These are phyloP conservation scores for Penstemon barbatus DNA, from an alignment of 257 asterid genomes.

Conservation along the genomic window DNA sequence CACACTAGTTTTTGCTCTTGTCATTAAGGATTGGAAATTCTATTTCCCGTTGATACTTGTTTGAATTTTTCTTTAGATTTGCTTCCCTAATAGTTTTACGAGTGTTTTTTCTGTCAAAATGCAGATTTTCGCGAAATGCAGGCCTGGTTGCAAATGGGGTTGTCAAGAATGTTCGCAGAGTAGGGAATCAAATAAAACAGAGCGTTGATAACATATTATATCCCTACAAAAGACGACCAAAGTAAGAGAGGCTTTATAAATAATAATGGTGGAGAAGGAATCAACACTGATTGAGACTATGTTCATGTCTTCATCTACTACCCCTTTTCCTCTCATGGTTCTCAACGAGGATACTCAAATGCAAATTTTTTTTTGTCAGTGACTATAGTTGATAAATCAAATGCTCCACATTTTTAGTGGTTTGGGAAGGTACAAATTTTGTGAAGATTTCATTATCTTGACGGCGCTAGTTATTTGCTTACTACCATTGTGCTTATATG, in stretches of 20 bases:
- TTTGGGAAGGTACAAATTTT: no score
- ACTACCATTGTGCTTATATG: no score
- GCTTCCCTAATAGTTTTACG: not conserved
- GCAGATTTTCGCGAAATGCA: slow-evolving; percentile 73
- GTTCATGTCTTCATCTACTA: slow-evolving; percentile 4
- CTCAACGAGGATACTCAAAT: not conserved
- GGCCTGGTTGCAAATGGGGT: slow-evolving; percentile 81
- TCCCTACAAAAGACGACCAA: slow-evolving; percentile 67
- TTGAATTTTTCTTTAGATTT: not conserved
- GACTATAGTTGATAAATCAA: no score
- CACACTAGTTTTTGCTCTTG: not conserved
- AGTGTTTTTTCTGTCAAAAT: slow-evolving; percentile 9
- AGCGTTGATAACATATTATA: slow-evolving; percentile 55
- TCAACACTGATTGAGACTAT: not conserved
- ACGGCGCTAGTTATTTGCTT: no score
- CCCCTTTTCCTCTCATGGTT: not conserved
- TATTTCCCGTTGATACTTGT: not conserved
- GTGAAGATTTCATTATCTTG: no score
- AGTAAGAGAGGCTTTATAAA: slow-evolving; percentile 39
- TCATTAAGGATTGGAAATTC: no score
- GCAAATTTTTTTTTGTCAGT: not conserved
- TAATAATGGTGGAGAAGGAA: slow-evolving; percentile 23
- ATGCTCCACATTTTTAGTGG: no score
- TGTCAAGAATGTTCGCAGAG: slow-evolving; percentile 62
- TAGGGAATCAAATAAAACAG: slow-evolving; percentile 72